phyloP scores from a whole-genome alignment of 306 rosid species.

The Arachis hypogaea region DNA sequence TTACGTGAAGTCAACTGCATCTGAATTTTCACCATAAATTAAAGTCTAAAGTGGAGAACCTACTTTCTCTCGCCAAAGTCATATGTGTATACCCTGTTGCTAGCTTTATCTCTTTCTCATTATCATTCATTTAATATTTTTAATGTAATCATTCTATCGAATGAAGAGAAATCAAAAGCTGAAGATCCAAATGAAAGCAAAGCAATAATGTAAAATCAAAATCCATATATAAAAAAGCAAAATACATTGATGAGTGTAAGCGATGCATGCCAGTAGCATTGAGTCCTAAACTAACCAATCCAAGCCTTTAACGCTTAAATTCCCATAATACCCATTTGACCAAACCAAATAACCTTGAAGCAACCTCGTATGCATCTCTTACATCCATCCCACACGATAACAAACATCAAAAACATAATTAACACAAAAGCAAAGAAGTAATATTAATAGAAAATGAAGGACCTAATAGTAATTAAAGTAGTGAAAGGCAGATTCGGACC shows the following conservation, averaged over 20 bases:
- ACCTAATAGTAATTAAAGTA: neutral
- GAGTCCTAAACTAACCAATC: constrained; percentile 24
- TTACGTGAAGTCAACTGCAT: no score
- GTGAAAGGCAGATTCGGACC: constrained; percentile 85
- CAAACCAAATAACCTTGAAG: constrained; percentile 37
- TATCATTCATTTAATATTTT: constrained; percentile 40
- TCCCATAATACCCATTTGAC: constrained; percentile 33
- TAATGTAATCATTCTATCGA: constrained; percentile 39
- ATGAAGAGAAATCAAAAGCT: constrained; percentile 45
- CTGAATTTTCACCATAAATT: neutral
- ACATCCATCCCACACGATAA: constrained; percentile 87
- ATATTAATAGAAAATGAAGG: constrained; percentile 29
- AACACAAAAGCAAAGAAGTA: neutral
- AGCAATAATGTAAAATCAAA: constrained; percentile 43
- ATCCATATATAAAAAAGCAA: constrained; percentile 47
- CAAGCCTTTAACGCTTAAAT: constrained; percentile 6
- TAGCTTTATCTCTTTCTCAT: constrained; percentile 32
- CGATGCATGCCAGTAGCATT: constrained; percentile 90
- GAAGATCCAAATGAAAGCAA: constrained; percentile 23
- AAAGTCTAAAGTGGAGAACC: constrained; percentile 44
- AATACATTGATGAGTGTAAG: constrained; percentile 88
- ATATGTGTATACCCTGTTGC: constrained; percentile 26
- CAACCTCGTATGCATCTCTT: constrained; percentile 99
- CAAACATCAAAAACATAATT: neutral
- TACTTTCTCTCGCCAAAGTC: constrained; percentile 41